Conservation (phyloP, 1,284 basidiomycete species). For the Cutaneotrichosporon mucoides region DNA sequence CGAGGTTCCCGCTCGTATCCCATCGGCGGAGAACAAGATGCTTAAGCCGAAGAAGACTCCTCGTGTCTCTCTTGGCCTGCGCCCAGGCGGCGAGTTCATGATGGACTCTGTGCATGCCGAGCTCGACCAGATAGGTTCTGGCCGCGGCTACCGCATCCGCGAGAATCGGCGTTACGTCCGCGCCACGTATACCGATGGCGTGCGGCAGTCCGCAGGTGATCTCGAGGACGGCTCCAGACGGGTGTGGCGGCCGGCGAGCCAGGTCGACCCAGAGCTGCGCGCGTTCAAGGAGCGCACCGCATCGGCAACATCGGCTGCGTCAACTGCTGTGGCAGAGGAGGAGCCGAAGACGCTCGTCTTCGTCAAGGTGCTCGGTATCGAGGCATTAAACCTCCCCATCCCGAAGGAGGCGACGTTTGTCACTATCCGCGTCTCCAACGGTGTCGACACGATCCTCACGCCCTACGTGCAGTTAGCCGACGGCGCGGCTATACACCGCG, state of each 20-base stretch:
- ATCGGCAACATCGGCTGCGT: conserved; percentile 57
- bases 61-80: conserved; percentile 40
- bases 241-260: conserved; percentile 79
- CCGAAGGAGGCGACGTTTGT: conserved; percentile 69
- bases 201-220: conserved; percentile 65
- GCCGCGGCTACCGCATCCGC: conserved; percentile 58
- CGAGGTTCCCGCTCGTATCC: background rate
- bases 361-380: conserved; percentile 82
- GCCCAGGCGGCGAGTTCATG: conserved; percentile 36
- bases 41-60: conserved; percentile 24
- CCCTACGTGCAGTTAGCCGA: conserved; percentile 65
- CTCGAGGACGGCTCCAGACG: conserved; percentile 61
- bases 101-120: conserved; percentile 44
- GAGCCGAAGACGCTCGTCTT: conserved; percentile 89
- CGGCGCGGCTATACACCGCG: conserved; percentile 75
- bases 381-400: conserved; percentile 66
- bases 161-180: conserved; percentile 66
- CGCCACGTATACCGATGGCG: conserved; percentile 66
- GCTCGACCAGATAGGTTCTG: conserved; percentile 35
- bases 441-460: conserved; percentile 92
- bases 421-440: conserved; percentile 91
- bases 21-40: conserved; percentile 17
- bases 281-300: conserved; percentile 58
- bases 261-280: conserved; percentile 59
- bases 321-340: conserved; percentile 63